Evolutionary conservation across 2,329 filamentous ascomycete genomes (phyloP), one percentile per base, ranked within the genome.

Genomic region (Exserohilum rostratum): DNA sequence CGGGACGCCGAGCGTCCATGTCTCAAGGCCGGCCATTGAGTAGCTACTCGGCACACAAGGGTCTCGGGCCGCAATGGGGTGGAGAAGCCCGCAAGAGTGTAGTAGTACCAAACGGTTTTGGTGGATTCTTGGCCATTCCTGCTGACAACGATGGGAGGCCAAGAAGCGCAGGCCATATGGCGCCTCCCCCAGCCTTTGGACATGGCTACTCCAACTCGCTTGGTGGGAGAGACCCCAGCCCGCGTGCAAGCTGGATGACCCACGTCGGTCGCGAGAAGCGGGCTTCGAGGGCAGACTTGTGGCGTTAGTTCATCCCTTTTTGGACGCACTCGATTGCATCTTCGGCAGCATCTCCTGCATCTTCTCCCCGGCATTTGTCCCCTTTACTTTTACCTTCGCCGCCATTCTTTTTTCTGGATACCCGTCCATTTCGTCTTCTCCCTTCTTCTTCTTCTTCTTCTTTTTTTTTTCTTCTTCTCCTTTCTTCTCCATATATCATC

Each of bases 31-130:
- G 79, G 0, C 80, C 80, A 0, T 60, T 81, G 15, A 78, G 73
- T 55, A 74, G 77, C 53, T 81, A 80, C 59, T 75, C 71, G 38
- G 79, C 78, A 5, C 73, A 74, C 49, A 77, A 75, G 50, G 79
- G 79, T 6, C 69, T 82, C 0, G 82, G 83, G 34, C 80, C 83
- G 13, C 80, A 82, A 34, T 86, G 83, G 85, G 83, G 83, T 10
- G 82, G 83, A 7, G 83, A 85, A 47, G 81, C 83, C 5, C 76
- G 87, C 29, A 84, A 82, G 72, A 85, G 82, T 61, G 79, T 88
- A 7, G 79, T 88, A n/a, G 85, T 89, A 0, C 85, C 85, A 0
- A 88, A 88, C 67, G 86, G 86, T 2, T 87, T 87, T 57, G 86
- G 86, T 25, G 86, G 86, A 0, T 88, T 86, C 72, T 72, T 89